Percentiles rank a stretch among this genome's conserved stretches.
These are phyloP conservation scores for Alternaria sp. DNA, from an alignment of 2,329 filamentous ascomycete genomes.

Conservation along the genomic window DNA sequence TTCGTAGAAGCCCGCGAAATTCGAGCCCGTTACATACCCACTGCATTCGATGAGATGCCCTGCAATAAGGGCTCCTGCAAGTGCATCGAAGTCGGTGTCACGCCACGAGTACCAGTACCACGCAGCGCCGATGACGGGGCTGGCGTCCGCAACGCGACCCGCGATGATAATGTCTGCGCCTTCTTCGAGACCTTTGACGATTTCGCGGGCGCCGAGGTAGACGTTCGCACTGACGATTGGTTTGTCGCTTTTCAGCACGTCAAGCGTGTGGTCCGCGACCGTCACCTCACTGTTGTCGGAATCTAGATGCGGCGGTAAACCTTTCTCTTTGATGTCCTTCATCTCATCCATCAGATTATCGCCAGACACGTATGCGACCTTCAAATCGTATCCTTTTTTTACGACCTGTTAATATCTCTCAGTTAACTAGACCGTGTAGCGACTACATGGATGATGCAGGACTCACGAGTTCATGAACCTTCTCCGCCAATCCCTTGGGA, in stretches of 20 bases:
- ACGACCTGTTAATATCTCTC: conserved; percentile 43
- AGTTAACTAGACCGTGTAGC: background rate
- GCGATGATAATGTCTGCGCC: conserved; percentile 46
- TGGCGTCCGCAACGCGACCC: conserved; percentile 43
- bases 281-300: conserved; percentile 47
- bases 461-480: conserved; percentile 50
- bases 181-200: conserved; percentile 36
- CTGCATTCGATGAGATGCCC: conserved; percentile 55
- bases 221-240: conserved; percentile 57
- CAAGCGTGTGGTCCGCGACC: conserved; percentile 46
- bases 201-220: conserved; percentile 57
- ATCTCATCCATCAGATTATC: conserved; percentile 53
- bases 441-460: background rate
- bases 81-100: conserved; percentile 54
- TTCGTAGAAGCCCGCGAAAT: conserved; percentile 61
- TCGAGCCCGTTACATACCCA: conserved; percentile 61
- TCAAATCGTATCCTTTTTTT: conserved; percentile 46
- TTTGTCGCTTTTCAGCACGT: conserved; percentile 46
- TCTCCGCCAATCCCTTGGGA: conserved; percentile 59
- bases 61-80: conserved; percentile 55
- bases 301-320: conserved; percentile 52
- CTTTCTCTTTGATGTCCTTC: conserved; percentile 39
- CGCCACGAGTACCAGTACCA: conserved; percentile 64
- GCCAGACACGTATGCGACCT: conserved; percentile 55
- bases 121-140: conserved; percentile 58